Evolutionary conservation across 2,329 filamentous ascomycete genomes (phyloP), one percentile per base, ranked within the genome.

Genomic region (Fusarium protoensiforme): DNA sequence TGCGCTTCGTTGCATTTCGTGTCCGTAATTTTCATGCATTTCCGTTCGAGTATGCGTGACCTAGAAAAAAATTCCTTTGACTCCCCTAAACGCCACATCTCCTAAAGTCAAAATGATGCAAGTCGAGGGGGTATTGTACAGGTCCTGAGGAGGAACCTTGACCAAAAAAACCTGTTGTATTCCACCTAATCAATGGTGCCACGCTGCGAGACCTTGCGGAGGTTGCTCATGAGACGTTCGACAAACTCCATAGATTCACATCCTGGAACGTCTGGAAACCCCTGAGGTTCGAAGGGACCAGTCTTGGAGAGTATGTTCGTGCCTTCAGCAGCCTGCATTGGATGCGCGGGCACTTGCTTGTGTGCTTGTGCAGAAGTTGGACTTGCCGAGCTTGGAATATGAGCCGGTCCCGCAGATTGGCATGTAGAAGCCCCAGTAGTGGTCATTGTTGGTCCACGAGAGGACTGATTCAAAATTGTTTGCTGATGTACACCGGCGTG

Each of bases 191-290:
- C 16, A 11, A 33, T 35, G 22, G 57, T 61, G 9, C 61, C 54
- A 27, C 75, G 75, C 20, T 75, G 75, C 27, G 81, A 82, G 11
- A 83, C 84, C 58, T 84, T 82, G 46, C 84, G 84, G 16, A 90
- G 79, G 70, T 88, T 88, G 48, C 79, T 77, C 83, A 90, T 85
- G 83, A 90, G 86, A 69, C 84, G 84, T 76, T 89, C 86, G 51
- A 89, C 83, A 43, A 89, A 81, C 29, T 85, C 80, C 80, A 84
- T 83, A n/a, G 84, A 85, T 73, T 85, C 85, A 57, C 79, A 75
- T 13, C 81, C 83, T 10, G 85, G 83, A 24, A 85, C 83, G 62
- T 86, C 84, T 2, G 83, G 79, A 58, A 85, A 83, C 18, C 81
- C 82, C 38, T 82, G 81, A n/a, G 71, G 70, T 27, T 62, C 51